A percentile compares a stretch with the other conserved stretches of the same genome.
Evolutionary conservation across 352 stramenopile genomes (phyloP).

Genomic region (Globisporangium polare): DNA sequence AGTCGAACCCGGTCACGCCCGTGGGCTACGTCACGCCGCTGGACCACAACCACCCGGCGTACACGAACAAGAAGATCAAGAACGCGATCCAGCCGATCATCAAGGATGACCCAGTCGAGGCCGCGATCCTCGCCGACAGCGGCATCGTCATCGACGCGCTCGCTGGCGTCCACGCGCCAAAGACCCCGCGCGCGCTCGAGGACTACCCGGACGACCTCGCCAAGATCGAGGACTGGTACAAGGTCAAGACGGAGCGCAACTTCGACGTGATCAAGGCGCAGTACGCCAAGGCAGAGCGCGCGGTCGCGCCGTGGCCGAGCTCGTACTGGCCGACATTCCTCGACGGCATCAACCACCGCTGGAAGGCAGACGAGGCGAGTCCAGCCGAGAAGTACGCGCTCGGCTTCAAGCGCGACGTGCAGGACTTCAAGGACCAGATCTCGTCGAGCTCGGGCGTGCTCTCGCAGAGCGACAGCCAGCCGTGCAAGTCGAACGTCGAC

Average conservation of each 20-base stretch:
- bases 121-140: constrained; percentile 6
- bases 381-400: constrained; percentile 45
- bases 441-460: constrained; percentile 33
- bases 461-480: constrained; percentile 21
- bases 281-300: constrained; percentile 19
- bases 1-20: constrained; percentile 25
- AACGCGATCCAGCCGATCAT: constrained; percentile 19
- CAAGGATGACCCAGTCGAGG: constrained; percentile 14
- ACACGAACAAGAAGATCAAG: constrained; percentile 17
- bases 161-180: not conserved
- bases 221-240: constrained; percentile 26
- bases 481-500: constrained; percentile 29
- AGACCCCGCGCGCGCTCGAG: not conserved
- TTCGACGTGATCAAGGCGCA: constrained; percentile 26
- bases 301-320: constrained; percentile 28
- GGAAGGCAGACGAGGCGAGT: constrained; percentile 25
- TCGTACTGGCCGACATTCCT: constrained; percentile 59
- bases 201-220: constrained; percentile 10
- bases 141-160: not conserved
- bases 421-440: constrained; percentile 31
- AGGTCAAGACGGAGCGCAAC: constrained; percentile 20
- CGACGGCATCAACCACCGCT: constrained; percentile 56
- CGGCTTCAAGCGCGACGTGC: constrained; percentile 33
- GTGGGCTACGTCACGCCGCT: constrained; percentile 22
- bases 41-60: constrained; percentile 27